Base-by-base conservation (phyloP, 176 grass and related monocot genomes). In the Rhynchospora tenuis region DNA sequence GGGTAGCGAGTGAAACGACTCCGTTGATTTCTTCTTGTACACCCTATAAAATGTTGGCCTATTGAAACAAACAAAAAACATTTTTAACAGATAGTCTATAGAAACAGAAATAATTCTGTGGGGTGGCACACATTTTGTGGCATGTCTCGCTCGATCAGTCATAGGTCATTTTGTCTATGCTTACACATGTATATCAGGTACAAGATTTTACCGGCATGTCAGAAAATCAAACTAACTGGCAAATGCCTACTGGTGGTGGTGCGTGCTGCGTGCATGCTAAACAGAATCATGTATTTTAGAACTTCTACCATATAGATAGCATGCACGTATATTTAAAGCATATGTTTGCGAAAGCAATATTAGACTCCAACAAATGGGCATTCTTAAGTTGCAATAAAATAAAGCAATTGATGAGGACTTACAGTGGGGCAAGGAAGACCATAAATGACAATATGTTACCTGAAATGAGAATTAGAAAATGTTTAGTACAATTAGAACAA, bases 31-130 rank as follows among this genome's bases (percentile, higher is more conserved):
- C 83, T 89, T 94, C 92, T 87, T 92, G 85, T 81, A 92, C 20
- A 97, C 90, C 47, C 88, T 88, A 48, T 91, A 91, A 74, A 97
- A 97, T 76, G 92, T 97, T 66, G 94, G 88, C 88, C 90, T 89
- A 27, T n/a, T 8, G 66, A 29, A 23, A 67, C 8, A 75, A 43
- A 12, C 1, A 88, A 26, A 66, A 48, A 56, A 79, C 50, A 19
- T 17, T 79, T 31, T 28, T 20, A 23, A 23, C 28, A 26, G 23
- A 76, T 76, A 9, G 0, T 76, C 44, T 13, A 47, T 15, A 47
- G 9, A 56, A 59, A 24, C 26, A 69, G 9, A 79, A 86, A 69
- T 29, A 12, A 5, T 29, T 67, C 62, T 27, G 10, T 64, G 24
- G 11, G 1, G 13, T 14, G 0, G 26, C 62, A 29, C 6, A 26